phyloP scores from a whole-genome alignment of 2,329 filamentous ascomycete genomes.

The Epichloe scottii region DNA sequence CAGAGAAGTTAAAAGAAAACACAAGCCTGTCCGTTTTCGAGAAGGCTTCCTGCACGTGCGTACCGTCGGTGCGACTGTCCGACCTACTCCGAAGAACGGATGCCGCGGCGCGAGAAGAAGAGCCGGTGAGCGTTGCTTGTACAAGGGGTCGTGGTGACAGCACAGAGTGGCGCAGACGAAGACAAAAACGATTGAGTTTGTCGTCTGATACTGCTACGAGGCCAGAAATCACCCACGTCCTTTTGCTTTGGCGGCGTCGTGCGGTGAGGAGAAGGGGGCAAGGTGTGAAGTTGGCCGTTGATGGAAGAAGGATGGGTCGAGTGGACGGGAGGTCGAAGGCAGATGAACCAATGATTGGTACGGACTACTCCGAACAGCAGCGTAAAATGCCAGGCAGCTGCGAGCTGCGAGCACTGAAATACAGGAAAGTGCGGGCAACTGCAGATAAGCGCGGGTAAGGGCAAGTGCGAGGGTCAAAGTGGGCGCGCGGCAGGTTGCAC shows the following conservation, averaged over 20 bases:
- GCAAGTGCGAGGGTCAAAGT: not conserved
- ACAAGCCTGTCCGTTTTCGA: not conserved
- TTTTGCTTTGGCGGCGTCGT: not conserved
- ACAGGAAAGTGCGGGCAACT: not conserved
- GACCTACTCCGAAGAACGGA: not conserved
- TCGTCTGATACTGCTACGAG: not conserved
- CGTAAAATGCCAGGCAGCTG: no score
- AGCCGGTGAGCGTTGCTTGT: not conserved
- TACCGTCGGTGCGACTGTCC: conserved; percentile 2
- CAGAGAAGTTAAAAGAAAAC: not conserved
- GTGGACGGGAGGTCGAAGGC: not conserved
- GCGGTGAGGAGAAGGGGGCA: not conserved
- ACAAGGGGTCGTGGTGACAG: not conserved
- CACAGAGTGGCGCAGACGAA: not conserved
- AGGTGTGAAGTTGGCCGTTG: not conserved
- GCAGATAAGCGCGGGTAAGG: not conserved
- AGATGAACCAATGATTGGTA: not conserved
- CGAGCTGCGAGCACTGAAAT: not conserved
- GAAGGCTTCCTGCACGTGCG: conserved; percentile 1
- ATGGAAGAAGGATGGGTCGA: not conserved
- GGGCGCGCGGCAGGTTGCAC: not conserved
- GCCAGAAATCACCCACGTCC: not conserved
- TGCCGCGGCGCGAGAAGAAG: conserved; percentile 1
- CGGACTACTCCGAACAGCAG: no score
- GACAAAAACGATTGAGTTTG: not conserved